Evolutionary conservation across 306 rosid genomes (phyloP), one percentile per base, ranked within the genome.

Genomic region (Fragaria ananassa): DNA sequence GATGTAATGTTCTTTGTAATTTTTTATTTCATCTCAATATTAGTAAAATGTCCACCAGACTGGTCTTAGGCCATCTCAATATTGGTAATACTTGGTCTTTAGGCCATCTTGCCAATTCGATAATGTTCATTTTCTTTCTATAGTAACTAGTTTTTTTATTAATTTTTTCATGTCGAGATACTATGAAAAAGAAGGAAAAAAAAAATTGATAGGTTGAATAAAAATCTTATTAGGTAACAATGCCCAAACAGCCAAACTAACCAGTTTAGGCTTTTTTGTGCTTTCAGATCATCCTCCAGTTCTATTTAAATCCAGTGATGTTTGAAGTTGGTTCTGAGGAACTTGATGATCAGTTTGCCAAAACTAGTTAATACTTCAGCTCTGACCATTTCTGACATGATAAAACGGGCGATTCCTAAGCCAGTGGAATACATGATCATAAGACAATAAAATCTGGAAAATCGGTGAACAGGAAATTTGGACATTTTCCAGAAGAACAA

Each of bases 401-500:
- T 34, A 5, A 62, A 13, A 29, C 17, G n/a, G 5, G 11, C 14
- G 37, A 64, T 64, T 64, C 69, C 45, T 15, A 45, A 63, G 23
- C 45, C 45, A 3, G 69, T 35, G 9, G 10, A 5, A 31, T 15
- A 62, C 12, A 62, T 62, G 25, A 18, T 65, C 12, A 51, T 37
- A 35, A 70, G 56, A 64, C 25, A 53, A 17, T 19, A 54, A 19
- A 44, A 54, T 57, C 45, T 56, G 14, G 39, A 69, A 75, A 63
- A 23, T 47, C 51, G 15, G 29, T 53, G 69, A 75, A 74, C 78
- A 25, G 14, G 79, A 78, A 82, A 46, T 65, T 64, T 73, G 50
- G 77, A 76, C 79, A 68, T 44, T 23, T 72, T 39, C 72, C 57
- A 53, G 42, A 71, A 74, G 72, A 61, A 71, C 75, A 79, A 72